Base-by-base conservation (phyloP, 1,284 basidiomycete genomes). In the Pseudozyma sp. region DNA sequence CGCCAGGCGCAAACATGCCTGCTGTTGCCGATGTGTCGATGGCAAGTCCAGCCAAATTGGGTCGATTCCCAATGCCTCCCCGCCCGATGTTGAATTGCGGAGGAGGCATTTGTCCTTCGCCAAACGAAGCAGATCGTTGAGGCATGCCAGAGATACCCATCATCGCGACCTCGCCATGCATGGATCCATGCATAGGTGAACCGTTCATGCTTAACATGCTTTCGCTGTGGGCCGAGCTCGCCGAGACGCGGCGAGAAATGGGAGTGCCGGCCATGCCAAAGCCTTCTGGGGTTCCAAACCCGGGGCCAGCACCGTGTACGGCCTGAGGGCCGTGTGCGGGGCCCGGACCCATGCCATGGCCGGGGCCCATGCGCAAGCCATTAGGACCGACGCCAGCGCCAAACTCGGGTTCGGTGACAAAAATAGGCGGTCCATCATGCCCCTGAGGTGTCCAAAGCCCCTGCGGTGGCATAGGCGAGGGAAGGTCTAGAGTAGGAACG, bases 391-490 rank as follows among this genome's bases (percentile, higher is more conserved):
- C 56, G 5, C 64, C 61, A 1, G 57, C 61, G 11, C 75, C 76
- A 40, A 70, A 70, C n/a, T 71, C 67, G 31, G 76, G 77, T 57
- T 80, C 78, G 16, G 78, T 80, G 34, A 80, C 68, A 58, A 80
- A 80, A 48, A 80, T 80, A 5, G 78, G 73, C 25, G 78, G 78
- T n/a, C 76, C 70, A 38, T 80, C 78, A 43, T 77, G 75, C 21
- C 59, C 59, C 56, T 72, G 70, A n/a, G 69, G 74, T 21, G 69
- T 71, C 74, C 74, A 71, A 16, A 77, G 44, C 0, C 69, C 76
- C 40, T 67, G 62, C 14, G 64, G 68, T 18, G 78, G 78, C 58
- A 70, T 78, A 5, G 76, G 70, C 19, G 62, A 72, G 5, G 77
- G 73, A 12, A 78, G 48, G 39, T 80, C 78, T n/a, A 66, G 62